Percentiles rank a stretch among this genome's conserved stretches.
Evolutionary conservation across 129 eudicot species (phyloP).

Genomic region (Kitagawia praeruptora): DNA sequence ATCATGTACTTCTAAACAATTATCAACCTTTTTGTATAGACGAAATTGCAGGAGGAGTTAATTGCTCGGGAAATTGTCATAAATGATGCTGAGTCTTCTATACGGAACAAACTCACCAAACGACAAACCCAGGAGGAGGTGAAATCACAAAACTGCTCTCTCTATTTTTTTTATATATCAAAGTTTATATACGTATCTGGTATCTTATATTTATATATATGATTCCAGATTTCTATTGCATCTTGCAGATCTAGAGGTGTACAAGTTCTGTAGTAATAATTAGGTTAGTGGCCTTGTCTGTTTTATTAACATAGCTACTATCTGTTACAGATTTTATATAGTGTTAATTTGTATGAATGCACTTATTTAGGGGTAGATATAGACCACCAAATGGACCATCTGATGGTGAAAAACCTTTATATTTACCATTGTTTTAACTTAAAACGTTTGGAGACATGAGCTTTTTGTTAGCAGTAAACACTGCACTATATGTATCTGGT

Average conservation of each 20-base stretch:
- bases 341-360: conserved; percentile 14
- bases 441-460: too few species aligned
- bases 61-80: conserved; percentile 95
- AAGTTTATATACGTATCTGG: neutral
- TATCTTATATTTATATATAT: neutral
- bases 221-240: conserved; percentile 24
- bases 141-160: neutral
- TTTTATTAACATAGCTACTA: conserved; percentile 3
- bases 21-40: conserved; percentile 30
- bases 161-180: too few species aligned
- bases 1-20: neutral
- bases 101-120: conserved; percentile 85
- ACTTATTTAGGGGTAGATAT: conserved; percentile 72
- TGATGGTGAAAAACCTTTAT: conserved; percentile 88
- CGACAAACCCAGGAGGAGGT: conserved; percentile 35
- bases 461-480: too few species aligned
- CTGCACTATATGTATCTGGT: too few species aligned
- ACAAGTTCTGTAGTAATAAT: conserved; percentile 93
- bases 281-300: conserved; percentile 35
- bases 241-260: conserved; percentile 76
- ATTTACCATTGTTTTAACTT: too few species aligned
- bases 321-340: neutral
- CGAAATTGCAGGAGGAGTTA: conserved; percentile 84
- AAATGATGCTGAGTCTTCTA: conserved; percentile 86
- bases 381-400: conserved; percentile 78